Evolutionary conservation across 176 grass and related monocot species (phyloP).

Genomic region (Panicum miliaceum): DNA sequence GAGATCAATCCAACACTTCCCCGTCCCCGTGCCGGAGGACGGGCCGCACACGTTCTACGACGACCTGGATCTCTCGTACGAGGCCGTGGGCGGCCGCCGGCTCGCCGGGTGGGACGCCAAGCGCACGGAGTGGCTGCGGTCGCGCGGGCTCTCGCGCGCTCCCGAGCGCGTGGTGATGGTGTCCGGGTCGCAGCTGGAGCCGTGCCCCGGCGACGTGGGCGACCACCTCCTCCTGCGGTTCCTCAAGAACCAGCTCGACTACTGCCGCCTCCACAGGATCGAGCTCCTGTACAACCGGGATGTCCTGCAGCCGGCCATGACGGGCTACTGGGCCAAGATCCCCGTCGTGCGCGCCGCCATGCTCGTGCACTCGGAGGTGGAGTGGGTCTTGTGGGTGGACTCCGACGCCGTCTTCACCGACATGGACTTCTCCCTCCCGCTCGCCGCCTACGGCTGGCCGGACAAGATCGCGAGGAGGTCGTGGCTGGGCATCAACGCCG

Average conservation of each 20-base stretch:
- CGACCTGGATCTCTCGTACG: conserved; percentile 59
- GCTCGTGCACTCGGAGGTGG: conserved; percentile 81
- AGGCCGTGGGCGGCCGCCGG: conserved; percentile 47
- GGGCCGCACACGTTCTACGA: conserved; percentile 62
- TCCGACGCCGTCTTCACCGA: conserved; percentile 85
- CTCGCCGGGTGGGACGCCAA: conserved; percentile 70
- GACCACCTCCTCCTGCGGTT: conserved; percentile 74
- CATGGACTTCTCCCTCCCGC: conserved; percentile 78
- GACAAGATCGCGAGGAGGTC: conserved; percentile 40
- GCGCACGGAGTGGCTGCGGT: conserved; percentile 62
- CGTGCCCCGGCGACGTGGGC: conserved; percentile 53
- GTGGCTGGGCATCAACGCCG: conserved; percentile 80
- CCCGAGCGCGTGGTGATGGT: conserved; percentile 65
- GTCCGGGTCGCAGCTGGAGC: conserved; percentile 63
- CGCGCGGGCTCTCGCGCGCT: conserved; percentile 1
- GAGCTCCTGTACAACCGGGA: conserved; percentile 73
- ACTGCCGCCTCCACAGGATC: conserved; percentile 71
- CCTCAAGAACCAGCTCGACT: conserved; percentile 93
- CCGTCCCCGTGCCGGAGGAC: neutral
- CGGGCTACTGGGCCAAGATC: conserved; percentile 70
- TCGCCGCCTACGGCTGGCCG: conserved; percentile 55
- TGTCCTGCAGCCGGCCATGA: conserved; percentile 57
- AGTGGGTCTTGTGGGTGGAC: conserved; percentile 96
- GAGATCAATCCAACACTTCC: no score
- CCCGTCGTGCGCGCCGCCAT: conserved; percentile 69